Base-by-base conservation (phyloP, 2,329 filamentous ascomycete genomes). In the Diaporthe capsici region DNA sequence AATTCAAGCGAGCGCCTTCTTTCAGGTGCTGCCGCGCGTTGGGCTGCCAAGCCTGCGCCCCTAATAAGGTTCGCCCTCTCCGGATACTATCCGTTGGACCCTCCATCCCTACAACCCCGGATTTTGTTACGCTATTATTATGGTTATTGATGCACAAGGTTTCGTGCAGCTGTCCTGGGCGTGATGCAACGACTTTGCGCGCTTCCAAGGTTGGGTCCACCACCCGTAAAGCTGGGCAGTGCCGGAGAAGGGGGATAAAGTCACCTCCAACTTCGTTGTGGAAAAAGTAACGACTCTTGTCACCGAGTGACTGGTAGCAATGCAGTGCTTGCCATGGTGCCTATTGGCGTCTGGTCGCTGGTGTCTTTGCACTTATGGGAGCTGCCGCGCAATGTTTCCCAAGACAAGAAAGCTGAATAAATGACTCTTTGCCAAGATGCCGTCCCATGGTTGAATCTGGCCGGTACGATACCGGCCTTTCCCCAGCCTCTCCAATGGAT, bases 1-100 rank as follows among this genome's bases (percentile, higher is more conserved):
- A 53, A 53, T 68, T 68, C 65, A 68, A 55, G 53, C 53, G 53
- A 55, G 13, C 51, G 22, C 25, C 15, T 17, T 55, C 25, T 22
- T 22, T 55, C 25, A 55, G 53, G 53, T 17, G 53, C 53, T 31
- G 53, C 53, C 53, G 53, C 53, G 53, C 28, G 53, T 31, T 55
- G 53, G 25, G 53, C 53, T 15, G 5, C 15, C 53, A 55, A n/a
- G 15, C 53, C 53, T 55, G 53, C 13, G 60, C 60, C 25, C 25
- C 60, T 65, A 65, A 65, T 65, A 47, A 47, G 28, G 39, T 65
- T 65, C 39, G 28, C 39, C 39, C 28, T 31, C 6, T 47, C 25
- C 39, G 60, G 42, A 28, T 31, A 47, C 60, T 28, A 47, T 31
- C 25, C 60, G n/a, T 31, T 31, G 60, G 25, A 1, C 25, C 60